Evolutionary conservation across 2,329 filamentous ascomycete genomes (phyloP), one percentile per base, ranked within the genome.

Genomic region (Fusarium citri): DNA sequence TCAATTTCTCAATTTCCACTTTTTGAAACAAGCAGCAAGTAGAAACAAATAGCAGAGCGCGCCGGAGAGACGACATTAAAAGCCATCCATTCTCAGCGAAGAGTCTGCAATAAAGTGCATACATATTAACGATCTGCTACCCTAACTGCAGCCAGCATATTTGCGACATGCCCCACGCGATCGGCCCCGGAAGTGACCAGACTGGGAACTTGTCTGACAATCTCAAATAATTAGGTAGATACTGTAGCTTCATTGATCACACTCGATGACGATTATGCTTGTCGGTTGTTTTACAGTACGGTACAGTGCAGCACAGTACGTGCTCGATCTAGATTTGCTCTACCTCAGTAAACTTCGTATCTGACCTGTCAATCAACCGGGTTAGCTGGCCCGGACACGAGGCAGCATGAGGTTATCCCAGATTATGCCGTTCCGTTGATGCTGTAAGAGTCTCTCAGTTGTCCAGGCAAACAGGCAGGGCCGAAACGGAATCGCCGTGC

Each of bases 401-500:
- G 49, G 54, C 53, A 50, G 55, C 68, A 57, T 72, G 68, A 73
- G 63, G 64, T 72, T 71, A 65, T 16, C 6, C 9, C 49, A 20
- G 16, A 69, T 71, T 68, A 42, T 55, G 55, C 45, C 56, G 59
- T 64, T 51, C 31, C 23, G 34, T 41, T 20, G 34, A 42, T 37
- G 16, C 18, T 34, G 31, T 50, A 45, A 37, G 64, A 67, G 62
- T 48, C 59, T 51, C 20, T 41, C 31, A 22, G 14, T 43, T 15
- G 41, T 22, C 22, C 20, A 67, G 61, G 48, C 57, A 37, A 37
- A 47, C 31, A 67, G 64, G 61, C 65, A 70, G 30, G 48, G 41
- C 51, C 55, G 57, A 58, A 66, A 60, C 59, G 58, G 60, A 61
- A 59, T 64, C 53, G 61, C 62, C 69, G 61, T 73, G 69, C 72